Percentiles rank a stretch among this genome's conserved stretches.
Evolutionary conservation across 2,329 filamentous ascomycete genomes (phyloP).

Genomic region (Westerdykella sp.): DNA sequence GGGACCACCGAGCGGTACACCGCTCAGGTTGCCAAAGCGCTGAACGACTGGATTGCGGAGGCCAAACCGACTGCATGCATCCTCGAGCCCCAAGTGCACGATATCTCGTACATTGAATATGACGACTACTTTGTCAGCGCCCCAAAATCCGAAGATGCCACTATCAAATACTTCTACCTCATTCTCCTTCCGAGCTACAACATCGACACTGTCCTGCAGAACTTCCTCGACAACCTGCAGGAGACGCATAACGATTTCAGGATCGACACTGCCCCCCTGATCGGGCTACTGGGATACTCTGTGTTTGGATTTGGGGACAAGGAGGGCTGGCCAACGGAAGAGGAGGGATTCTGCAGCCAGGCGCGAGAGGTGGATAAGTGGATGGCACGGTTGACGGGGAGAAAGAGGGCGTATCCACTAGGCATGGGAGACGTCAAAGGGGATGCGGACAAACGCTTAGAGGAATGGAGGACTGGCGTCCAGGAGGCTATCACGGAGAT

Average conservation of each 20-base stretch:
- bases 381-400: conserved; percentile 89
- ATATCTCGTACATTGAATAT: conserved; percentile 81
- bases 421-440: conserved; percentile 80
- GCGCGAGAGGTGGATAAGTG: conserved; percentile 86
- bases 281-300: conserved; percentile 72
- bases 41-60: conserved; percentile 43
- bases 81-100: conserved; percentile 59
- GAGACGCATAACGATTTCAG: conserved; percentile 97
- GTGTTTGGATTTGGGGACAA: conserved; percentile 92
- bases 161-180: conserved; percentile 68
- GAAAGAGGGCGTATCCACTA: conserved; percentile 80
- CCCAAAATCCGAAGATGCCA: conserved; percentile 53
- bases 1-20: conserved; percentile 73
- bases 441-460: conserved; percentile 60
- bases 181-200: conserved; percentile 88
- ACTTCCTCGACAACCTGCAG: conserved; percentile 76
- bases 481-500: conserved; percentile 62
- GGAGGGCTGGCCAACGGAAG: conserved; percentile 86
- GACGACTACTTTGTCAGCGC: conserved; percentile 85
- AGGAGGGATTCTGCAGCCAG: conserved; percentile 88
- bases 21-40: conserved; percentile 52
- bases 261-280: conserved; percentile 81
- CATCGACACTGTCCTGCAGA: conserved; percentile 86
- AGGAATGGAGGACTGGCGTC: conserved; percentile 74
- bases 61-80: conserved; percentile 35